These are phyloP conservation scores for Diplodia mutila DNA, from an alignment of 2,329 filamentous ascomycete genomes.

Conservation along the genomic window DNA sequence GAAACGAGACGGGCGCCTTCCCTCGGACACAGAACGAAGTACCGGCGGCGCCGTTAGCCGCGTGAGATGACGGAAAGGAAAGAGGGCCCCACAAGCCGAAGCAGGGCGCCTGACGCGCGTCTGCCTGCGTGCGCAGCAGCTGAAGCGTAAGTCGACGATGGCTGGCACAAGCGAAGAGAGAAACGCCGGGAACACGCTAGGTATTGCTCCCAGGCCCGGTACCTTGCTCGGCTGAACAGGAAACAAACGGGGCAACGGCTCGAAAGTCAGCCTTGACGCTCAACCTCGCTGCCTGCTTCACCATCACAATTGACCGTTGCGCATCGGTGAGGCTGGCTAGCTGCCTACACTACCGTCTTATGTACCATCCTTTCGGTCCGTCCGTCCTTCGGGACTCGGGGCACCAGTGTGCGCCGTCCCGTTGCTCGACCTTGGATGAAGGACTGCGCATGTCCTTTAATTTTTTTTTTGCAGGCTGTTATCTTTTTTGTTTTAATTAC, in stretches of 20 bases:
- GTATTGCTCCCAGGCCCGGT: neutral
- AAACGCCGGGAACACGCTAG: neutral
- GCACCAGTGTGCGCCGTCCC: neutral
- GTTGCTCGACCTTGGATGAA: neutral
- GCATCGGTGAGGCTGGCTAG: neutral
- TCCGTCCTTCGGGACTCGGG: neutral
- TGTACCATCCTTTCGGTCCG: neutral
- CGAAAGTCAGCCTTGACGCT: neutral
- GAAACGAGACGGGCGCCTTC: neutral
- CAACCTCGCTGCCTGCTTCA: constrained; percentile 12
- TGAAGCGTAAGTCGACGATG: neutral
- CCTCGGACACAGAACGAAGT: neutral
- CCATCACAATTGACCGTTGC: too few species aligned
- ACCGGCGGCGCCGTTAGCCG: neutral
- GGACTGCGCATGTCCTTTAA: neutral
- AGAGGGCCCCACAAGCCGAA: constrained; percentile 14
- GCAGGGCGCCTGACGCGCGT: constrained; percentile 18
- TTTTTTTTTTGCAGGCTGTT: neutral
- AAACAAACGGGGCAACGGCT: neutral
- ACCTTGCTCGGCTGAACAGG: neutral
- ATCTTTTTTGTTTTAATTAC: neutral
- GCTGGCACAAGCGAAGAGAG: neutral
- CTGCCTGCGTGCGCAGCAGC: constrained; percentile 5
- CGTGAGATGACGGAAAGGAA: neutral
- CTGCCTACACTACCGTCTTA: neutral